A percentile compares a stretch with the other conserved stretches of the same genome.
These are phyloP conservation scores for Ilyonectria sp. DNA, from an alignment of 2,329 filamentous ascomycete species.

Conservation along the genomic window DNA sequence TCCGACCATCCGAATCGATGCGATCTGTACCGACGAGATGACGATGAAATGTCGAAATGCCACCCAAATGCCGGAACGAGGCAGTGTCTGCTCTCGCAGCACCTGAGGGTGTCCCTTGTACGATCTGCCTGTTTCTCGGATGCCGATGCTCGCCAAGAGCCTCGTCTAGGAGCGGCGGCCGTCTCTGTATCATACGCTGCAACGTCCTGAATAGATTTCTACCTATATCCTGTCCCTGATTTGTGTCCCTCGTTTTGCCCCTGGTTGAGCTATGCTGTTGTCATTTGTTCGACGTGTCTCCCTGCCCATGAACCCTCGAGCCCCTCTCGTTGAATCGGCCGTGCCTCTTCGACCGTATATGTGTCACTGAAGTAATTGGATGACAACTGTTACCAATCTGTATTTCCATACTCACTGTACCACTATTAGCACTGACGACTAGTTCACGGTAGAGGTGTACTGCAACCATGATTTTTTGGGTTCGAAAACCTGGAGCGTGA, in stretches of 20 bases:
- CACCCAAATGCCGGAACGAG: slow-evolving; percentile 43
- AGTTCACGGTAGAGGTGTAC: too few species aligned
- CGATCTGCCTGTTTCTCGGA: slow-evolving; percentile 44
- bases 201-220: slow-evolving; percentile 52
- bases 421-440: neutral
- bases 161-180: slow-evolving; percentile 40
- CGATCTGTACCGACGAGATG: slow-evolving; percentile 44
- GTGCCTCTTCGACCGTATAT: neutral
- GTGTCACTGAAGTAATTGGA: too few species aligned
- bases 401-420: neutral
- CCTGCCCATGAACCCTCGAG: neutral
- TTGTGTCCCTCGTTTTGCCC: neutral
- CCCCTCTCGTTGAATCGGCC: too few species aligned
- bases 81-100: slow-evolving; percentile 33
- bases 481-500: too few species aligned
- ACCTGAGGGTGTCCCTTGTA: slow-evolving; percentile 41
- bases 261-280: neutral
- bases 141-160: slow-evolving; percentile 36
- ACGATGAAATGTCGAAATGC: slow-evolving; percentile 44
- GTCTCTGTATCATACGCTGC: slow-evolving; percentile 52
- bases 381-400: neutral
- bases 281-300: slow-evolving; percentile 19
- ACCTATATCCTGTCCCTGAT: slow-evolving; percentile 25
- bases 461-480: too few species aligned
- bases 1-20: slow-evolving; percentile 35